Evolutionary conservation across 2,329 filamentous ascomycete genomes (phyloP), one percentile per base, ranked within the genome.

Genomic region (Pseudocercospora vitis): DNA sequence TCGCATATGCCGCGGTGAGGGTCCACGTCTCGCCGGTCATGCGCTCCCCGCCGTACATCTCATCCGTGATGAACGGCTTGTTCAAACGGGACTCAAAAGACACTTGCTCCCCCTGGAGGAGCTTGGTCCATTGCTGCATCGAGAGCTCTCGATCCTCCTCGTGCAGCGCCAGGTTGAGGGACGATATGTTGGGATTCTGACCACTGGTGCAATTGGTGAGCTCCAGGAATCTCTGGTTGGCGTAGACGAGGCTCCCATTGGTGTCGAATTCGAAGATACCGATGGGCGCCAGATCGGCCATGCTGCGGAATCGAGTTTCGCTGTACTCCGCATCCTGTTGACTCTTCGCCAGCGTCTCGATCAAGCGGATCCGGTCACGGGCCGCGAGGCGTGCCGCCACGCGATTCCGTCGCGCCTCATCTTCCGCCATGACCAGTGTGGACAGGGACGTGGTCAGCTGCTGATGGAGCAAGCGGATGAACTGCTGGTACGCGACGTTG

Each of bases 241-340:
- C 63, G 51, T 73, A 73, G 0, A 64, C 63, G 29, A 71, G 68
- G 8, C 58, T 58, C 6, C 72, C 70, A 9, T 55, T 21, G 6
- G 64, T 55, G 31, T 65, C 63, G 19, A 69, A 61, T 23, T 71
- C 68, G 55, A 72, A 72, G 24, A 74, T 73, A 3, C 61, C 70
- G 9, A 73, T 60, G 1, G 71, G 68, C 1, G 69, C 61, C 7
- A 69, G 53, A 49, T 73, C 71, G 1, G 71, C 70, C 59, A 73
- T 72, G 2, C 64, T 59, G 16, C 69, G 65, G 21, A 74, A 72
- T 9, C 66, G 59, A 1, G 67, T 54, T 29, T 71, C 70, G 4
- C 60, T 68, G 3, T 65, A 46, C 47, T 59, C 55, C 0, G 56
- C 54, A 37, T 63, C 58, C 33, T 60, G 56, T 24, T 59, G 54